Base-by-base conservation (phyloP, 164 flowering plant species). In the Dillenia suffruticosa region DNA sequence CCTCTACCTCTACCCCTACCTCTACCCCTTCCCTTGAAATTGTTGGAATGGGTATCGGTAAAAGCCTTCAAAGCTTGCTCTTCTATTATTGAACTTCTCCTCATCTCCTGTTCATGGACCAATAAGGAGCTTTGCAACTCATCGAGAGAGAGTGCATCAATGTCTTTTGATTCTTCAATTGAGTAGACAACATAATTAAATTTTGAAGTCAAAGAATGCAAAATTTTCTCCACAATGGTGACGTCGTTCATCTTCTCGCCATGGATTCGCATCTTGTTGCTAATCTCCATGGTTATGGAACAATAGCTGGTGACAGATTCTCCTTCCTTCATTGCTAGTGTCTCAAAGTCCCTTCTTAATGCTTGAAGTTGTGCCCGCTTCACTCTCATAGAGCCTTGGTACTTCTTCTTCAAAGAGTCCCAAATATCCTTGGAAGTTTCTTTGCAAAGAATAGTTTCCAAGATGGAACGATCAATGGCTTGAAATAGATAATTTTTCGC, bases 81-180 rank as follows among this genome's bases (percentile, higher is more conserved):
- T 44, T 69, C 63, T 45, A 15, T 26, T 43, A 0, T 49, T 46
- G 51, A 49, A 57, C 46, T 49, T 13, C 57, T 8, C 13, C 59
- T 68, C 61, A 68, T 58, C 50, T 68, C 69, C 9, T 65, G 67
- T 32, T 68, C 72, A 72, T 72, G 68, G 17, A 72, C 68, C 19
- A 69, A 32, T 26, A 69, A 57, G 12, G 61, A 68, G 45, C 76
- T 68, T 32, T 64, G 49, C 32, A 70, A 15, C 52, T 70, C 70
- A 57, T 65, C 58, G 61, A 70, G 46, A 16, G 61, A 54, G 16
- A 65, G 44, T 9, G 9, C 54, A 15, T 59, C 58, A 5, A 60
- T 51, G 55, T 65, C 62, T 55, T 70, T 71, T 6, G 58, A 66
- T 44, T 66, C 74, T 51, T 66, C 58, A 22, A 71, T 71, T 7